Conservation (phyloP, 306 rosid species). For the Prunus armeniaca region DNA sequence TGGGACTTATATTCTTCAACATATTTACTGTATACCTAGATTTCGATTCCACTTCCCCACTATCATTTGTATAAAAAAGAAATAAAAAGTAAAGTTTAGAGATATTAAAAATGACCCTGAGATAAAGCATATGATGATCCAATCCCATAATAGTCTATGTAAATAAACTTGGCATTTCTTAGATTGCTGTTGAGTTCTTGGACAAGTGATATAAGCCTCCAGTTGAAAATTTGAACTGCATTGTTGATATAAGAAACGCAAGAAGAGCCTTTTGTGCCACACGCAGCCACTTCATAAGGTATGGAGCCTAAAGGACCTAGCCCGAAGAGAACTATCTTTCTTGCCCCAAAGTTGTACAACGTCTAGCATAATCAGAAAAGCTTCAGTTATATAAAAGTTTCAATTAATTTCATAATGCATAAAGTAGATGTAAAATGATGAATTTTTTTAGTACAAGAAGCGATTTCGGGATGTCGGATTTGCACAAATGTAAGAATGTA, state of each 20-base stretch:
- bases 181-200: conserved; percentile 9
- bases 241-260: conserved; percentile 26
- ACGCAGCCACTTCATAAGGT: conserved; percentile 16
- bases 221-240: conserved; percentile 26
- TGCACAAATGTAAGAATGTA: no score
- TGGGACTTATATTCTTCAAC: no score
- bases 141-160: conserved; percentile 15
- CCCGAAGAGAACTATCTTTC: conserved; percentile 18
- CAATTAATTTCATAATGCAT: no score
- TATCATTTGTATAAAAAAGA: no score
- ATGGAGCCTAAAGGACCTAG: conserved; percentile 20
- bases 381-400: no score
- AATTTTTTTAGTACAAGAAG: background rate
- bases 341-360: conserved; percentile 17
- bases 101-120: no score
- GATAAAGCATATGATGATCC: background rate
- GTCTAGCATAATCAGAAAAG: background rate
- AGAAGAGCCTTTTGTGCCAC: conserved; percentile 3
- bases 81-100: no score
- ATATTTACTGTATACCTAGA: no score
- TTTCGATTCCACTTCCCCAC: no score
- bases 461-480: no score
- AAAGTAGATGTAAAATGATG: no score
- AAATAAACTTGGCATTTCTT: conserved; percentile 28
- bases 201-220: conserved; percentile 29